Conservation (phyloP, 169 alveolate genomes). For the Plasmodium berghei region DNA sequence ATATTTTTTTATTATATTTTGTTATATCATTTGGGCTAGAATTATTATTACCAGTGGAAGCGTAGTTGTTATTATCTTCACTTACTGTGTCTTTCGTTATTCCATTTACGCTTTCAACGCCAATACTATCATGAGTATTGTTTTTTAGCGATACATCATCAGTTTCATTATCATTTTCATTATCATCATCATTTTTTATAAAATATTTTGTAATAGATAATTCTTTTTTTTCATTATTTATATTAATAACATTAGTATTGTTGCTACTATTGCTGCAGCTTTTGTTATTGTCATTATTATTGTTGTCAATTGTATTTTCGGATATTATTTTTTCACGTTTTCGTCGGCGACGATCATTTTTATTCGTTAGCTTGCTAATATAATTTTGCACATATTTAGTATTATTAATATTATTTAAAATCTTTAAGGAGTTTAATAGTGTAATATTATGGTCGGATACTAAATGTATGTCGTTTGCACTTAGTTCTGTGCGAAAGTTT, state of each 20-base stretch:
- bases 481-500: slow-evolving; percentile 45
- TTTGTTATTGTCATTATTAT: not conserved
- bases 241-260: not conserved
- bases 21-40: not conserved
- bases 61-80: not conserved
- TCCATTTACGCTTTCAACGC: not conserved
- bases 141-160: not conserved
- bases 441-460: not conserved
- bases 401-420: slow-evolving; percentile 44
- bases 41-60: slow-evolving; percentile 3
- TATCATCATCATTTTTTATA: not conserved
- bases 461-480: slow-evolving; percentile 17
- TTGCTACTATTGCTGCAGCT: not conserved
- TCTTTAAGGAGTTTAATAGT: slow-evolving; percentile 16
- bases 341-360: not conserved
- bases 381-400: slow-evolving; percentile 37
- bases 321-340: no score
- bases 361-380: slow-evolving; percentile 3
- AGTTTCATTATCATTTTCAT: not conserved
- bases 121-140: slow-evolving; percentile 1
- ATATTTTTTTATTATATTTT: slow-evolving; percentile 14
- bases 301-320: not conserved
- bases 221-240: slow-evolving; percentile 15
- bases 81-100: not conserved
- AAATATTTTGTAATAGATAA: not conserved